A percentile compares a stretch with the other conserved stretches of the same genome.
These are phyloP conservation scores for Thalassiosira profunda DNA, from an alignment of 108 stramenopile species.

Conservation along the genomic window DNA sequence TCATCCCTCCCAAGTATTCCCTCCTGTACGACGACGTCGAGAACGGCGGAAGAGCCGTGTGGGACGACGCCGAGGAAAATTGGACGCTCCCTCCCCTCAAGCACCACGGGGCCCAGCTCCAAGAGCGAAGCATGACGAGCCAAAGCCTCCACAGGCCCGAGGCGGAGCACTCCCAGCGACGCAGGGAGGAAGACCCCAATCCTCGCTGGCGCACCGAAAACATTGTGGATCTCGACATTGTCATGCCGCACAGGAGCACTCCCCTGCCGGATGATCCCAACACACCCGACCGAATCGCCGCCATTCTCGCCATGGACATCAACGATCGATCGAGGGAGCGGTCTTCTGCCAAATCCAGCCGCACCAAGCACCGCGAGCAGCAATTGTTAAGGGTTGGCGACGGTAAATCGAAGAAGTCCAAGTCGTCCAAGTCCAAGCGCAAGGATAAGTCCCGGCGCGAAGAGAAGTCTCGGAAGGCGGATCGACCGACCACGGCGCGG, in stretches of 20 bases:
- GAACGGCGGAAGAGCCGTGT: constrained; percentile 67
- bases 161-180: constrained; percentile 76
- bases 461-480: constrained; percentile 10
- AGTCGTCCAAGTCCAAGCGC: not conserved
- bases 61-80: constrained; percentile 74
- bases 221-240: constrained; percentile 74
- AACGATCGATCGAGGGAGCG: not conserved
- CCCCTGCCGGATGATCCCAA: constrained; percentile 53
- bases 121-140: constrained; percentile 42
- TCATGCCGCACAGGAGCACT: constrained; percentile 38
- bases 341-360: not conserved
- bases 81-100: constrained; percentile 67
- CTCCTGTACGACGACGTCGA: constrained; percentile 61
- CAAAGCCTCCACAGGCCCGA: constrained; percentile 66
- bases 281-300: constrained; percentile 38
- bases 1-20: constrained; percentile 72
- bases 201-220: constrained; percentile 74
- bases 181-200: constrained; percentile 74
- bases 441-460: constrained; percentile 1
- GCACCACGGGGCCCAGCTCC: constrained; percentile 3
- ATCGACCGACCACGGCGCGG: constrained; percentile 20
- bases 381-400: not conserved
- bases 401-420: not conserved
- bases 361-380: constrained; percentile 1
- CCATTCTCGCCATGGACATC: constrained; percentile 50